These are phyloP conservation scores for Vigna hirtella DNA, from an alignment of 306 rosid species.

Conservation along the genomic window DNA sequence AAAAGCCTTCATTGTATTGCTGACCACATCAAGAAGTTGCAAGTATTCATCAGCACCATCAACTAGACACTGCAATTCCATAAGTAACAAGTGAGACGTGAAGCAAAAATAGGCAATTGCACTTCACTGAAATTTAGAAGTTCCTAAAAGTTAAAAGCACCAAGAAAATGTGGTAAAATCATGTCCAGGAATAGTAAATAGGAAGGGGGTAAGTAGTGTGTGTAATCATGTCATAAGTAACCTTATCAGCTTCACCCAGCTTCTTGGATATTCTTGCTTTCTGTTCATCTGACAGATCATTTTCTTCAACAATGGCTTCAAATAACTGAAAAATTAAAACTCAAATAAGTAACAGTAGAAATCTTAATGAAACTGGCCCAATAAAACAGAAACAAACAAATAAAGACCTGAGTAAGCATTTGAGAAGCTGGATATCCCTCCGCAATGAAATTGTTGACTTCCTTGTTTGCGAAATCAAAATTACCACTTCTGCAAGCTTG, in stretches of 20 bases:
- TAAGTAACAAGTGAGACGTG: slow-evolving; percentile 39
- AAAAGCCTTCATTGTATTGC: slow-evolving; percentile 73
- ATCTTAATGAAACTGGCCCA: slow-evolving; percentile 15
- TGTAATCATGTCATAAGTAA: slow-evolving; percentile 37
- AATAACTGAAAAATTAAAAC: slow-evolving; percentile 56
- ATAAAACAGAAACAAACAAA: slow-evolving; percentile 27
- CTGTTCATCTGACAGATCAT: slow-evolving; percentile 85
- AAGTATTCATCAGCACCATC: slow-evolving; percentile 93
- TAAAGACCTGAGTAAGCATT: slow-evolving; percentile 74
- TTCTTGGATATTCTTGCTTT: slow-evolving; percentile 87
- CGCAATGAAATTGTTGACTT: slow-evolving; percentile 83
- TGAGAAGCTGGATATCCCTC: slow-evolving; percentile 97
- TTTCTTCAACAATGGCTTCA: slow-evolving; percentile 74
- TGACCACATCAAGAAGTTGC: slow-evolving; percentile 85
- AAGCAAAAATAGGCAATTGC: slow-evolving; percentile 14
- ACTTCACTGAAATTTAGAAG: not conserved
- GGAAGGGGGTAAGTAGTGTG: not conserved
- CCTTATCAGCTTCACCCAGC: slow-evolving; percentile 93
- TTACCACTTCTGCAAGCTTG: slow-evolving; percentile 81
- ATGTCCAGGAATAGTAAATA: slow-evolving; percentile 14
- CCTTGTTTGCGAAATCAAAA: slow-evolving; percentile 91
- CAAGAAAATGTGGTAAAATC: slow-evolving; percentile 8
- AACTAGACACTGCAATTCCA: slow-evolving; percentile 73
- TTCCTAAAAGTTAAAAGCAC: not conserved
- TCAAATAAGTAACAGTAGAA: not conserved